Base-by-base conservation (phyloP, 305 asterid genomes). In the Plantago coronopus region DNA sequence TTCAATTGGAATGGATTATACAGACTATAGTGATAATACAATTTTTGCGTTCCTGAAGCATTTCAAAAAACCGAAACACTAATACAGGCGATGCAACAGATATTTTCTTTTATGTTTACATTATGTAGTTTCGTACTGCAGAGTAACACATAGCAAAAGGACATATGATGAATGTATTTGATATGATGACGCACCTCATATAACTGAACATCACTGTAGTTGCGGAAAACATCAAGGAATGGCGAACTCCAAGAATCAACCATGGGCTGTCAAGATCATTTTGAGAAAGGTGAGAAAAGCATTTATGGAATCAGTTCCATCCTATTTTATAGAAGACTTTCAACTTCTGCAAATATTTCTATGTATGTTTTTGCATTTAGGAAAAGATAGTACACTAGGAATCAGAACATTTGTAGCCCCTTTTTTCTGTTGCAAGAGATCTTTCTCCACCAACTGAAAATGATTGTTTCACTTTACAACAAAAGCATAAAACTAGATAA, bases 191-290 rank as follows among this genome's bases (percentile, higher is more conserved):
- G 57, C 84, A 91, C 96, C 98, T 86, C 91, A 57, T 80, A 83
- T 56, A 91, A 66, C 65, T 62, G 83, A 67, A 78, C 71, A 50
- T 74, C 80, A 51, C 68, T 72, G 57, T 81, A 83, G 43, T 77
- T 56, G 31, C 74, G 73, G 69, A 84, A 91, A 58, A 88, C 56
- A 68, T 80, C 65, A 19, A 79, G 76, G 72, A 86, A 91, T 14
- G 94, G 91, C 47, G 48, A 50, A 64, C 78, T 84, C 98, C 98
- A 91, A 12, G 98, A 84, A 67, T 84, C 82, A 61, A 86, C 61
- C 97, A 89, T 84, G 49, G 81, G 72, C 97, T 91, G 81, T 67
- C 75, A 83, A 53, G 66, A 65, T 38, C 64, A 65, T 57, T 27
- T 51, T 55, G 69, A 31, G 12, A 58, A 67, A 46, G 17, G 14